These are phyloP conservation scores for Cupressus sempervirens DNA, from an alignment of 75 land plant species.

Conservation along the genomic window DNA sequence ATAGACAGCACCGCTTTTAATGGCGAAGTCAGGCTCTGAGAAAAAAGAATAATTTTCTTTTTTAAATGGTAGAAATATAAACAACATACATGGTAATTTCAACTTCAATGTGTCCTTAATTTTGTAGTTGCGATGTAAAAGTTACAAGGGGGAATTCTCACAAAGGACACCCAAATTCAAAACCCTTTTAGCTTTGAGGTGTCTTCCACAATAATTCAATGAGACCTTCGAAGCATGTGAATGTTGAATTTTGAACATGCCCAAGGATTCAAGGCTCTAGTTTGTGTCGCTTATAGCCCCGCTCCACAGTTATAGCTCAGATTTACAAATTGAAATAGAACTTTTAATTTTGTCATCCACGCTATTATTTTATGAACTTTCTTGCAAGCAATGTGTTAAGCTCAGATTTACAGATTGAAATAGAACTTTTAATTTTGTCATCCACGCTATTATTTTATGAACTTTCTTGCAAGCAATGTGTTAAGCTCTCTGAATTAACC, in stretches of 20 bases:
- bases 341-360: background rate
- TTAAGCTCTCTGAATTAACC: background rate
- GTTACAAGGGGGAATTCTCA: background rate
- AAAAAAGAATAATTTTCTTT: background rate
- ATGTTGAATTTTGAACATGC: background rate
- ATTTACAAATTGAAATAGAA: background rate
- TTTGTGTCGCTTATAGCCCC: background rate
- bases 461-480: background rate
- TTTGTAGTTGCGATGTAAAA: background rate
- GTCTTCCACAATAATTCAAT: background rate
- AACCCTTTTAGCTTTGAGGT: background rate
- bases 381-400: background rate
- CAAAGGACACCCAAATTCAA: background rate
- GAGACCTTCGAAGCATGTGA: background rate
- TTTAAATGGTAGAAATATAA: too few species aligned
- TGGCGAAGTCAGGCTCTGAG: background rate
- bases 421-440: background rate
- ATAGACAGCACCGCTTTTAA: background rate
- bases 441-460: background rate
- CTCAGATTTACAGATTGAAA: background rate
- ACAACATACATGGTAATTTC: background rate
- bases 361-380: background rate
- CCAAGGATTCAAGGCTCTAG: background rate
- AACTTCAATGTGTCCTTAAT: background rate
- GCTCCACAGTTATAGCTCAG: background rate